phyloP scores from a whole-genome alignment of 2,329 filamentous ascomycete species.

The Colletotrichum shisoi region DNA sequence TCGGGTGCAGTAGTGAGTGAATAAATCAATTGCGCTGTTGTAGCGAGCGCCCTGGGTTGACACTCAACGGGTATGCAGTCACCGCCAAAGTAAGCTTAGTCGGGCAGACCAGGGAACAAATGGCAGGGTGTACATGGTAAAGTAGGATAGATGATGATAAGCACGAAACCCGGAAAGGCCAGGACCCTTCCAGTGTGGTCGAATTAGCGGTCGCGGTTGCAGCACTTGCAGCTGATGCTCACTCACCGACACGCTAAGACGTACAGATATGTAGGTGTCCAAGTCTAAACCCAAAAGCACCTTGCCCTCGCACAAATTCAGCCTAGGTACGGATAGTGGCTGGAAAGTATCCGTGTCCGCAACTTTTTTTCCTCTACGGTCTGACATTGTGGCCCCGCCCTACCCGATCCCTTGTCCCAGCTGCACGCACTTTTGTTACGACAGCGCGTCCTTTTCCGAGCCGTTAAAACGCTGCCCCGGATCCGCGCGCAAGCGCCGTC shows the following conservation, averaged over 20 bases:
- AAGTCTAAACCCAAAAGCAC: not conserved
- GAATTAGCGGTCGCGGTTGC: not conserved
- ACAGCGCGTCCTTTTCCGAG: conserved; percentile 6
- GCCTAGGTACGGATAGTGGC: not conserved
- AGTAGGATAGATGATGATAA: not conserved
- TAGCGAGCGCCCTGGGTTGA: not conserved
- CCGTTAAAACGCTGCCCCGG: not conserved
- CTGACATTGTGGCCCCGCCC: not conserved
- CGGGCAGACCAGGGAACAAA: not conserved
- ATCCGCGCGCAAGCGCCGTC: not conserved
- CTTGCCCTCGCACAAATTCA: not conserved
- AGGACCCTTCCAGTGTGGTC: not conserved
- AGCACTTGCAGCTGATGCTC: conserved; percentile 4
- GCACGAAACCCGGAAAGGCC: not conserved
- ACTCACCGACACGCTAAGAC: conserved; percentile 4
- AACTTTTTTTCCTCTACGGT: not conserved
- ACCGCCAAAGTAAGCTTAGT: conserved; percentile 1
- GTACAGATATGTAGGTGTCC: no score
- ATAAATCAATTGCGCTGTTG: not conserved
- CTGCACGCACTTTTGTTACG: conserved; percentile 18
- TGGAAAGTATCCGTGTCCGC: conserved; percentile 14
- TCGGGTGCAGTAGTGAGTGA: conserved; percentile 6
- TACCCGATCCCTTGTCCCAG: not conserved
- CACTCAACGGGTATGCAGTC: conserved; percentile 7
- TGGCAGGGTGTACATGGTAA: not conserved